These are phyloP conservation scores for Candida frijolesensis DNA, from an alignment of 1,139 yeast species.

Conservation along the genomic window DNA sequence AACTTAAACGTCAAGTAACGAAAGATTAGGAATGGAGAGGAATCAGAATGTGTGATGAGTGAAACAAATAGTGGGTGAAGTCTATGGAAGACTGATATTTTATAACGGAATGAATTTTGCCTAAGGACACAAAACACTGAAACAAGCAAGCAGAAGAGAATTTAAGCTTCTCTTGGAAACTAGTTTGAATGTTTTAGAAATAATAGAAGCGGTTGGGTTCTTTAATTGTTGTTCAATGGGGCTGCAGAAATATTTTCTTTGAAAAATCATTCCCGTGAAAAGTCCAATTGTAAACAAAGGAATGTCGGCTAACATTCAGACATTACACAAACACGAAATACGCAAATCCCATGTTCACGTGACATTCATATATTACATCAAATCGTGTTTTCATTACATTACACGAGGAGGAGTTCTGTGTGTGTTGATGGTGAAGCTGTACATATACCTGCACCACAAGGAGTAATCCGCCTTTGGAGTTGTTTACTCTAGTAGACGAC, in stretches of 20 bases:
- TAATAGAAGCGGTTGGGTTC: background rate
- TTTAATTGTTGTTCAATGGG: background rate
- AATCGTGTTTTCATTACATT: background rate
- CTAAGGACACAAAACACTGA: background rate
- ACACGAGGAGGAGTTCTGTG: background rate
- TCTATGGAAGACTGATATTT: background rate
- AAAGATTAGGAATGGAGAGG: background rate
- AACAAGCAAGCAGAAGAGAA: background rate
- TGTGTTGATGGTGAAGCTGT: too few relatives aligned
- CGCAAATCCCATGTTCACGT: background rate
- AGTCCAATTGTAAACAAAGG: conserved; percentile 1
- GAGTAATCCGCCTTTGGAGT: too few relatives aligned
- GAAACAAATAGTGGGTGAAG: background rate
- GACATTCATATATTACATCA: background rate
- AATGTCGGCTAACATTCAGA: background rate
- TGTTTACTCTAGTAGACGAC: too few relatives aligned
- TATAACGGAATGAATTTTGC: background rate
- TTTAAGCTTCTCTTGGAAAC: background rate
- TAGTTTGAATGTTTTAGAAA: background rate
- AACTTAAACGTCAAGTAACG: background rate
- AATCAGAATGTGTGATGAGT: background rate
- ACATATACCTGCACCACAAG: background rate
- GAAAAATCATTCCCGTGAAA: background rate
- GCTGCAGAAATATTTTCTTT: background rate
- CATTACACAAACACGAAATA: background rate